These are phyloP conservation scores for Colletotrichum ledebouriae DNA, from an alignment of 2,329 filamentous ascomycete genomes.

Conservation along the genomic window DNA sequence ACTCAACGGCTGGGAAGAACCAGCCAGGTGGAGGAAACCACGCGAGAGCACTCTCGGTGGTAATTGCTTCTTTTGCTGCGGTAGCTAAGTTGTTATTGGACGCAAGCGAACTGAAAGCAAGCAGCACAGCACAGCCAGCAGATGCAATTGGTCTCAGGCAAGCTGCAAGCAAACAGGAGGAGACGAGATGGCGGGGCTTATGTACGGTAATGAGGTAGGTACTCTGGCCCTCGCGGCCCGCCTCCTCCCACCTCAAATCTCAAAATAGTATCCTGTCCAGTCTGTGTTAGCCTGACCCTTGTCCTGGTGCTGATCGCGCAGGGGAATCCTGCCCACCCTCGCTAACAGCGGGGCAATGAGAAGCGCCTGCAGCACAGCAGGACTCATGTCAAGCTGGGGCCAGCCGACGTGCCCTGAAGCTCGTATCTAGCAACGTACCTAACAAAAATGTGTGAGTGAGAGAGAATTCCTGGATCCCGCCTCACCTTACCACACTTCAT, in stretches of 20 bases:
- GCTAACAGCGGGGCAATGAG: constrained; percentile 31
- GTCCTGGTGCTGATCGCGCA: constrained; percentile 34
- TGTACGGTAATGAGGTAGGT: too few species aligned
- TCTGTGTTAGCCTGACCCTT: constrained; percentile 19
- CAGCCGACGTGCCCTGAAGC: constrained; percentile 9
- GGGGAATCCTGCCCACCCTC: constrained; percentile 6
- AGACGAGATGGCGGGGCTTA: neutral
- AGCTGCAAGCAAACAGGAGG: neutral
- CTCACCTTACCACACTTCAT: neutral
- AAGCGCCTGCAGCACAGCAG: constrained; percentile 33
- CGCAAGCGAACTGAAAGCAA: too few species aligned
- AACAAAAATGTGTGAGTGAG: neutral
- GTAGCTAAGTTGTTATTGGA: constrained; percentile 1
- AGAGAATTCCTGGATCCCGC: constrained; percentile 8
- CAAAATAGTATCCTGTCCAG: constrained; percentile 22
- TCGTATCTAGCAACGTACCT: constrained; percentile 15
- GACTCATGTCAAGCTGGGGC: constrained; percentile 27
- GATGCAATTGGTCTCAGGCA: too few species aligned
- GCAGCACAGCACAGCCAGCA: too few species aligned
- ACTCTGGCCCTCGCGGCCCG: neutral
- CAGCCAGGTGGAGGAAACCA: constrained; percentile 14
- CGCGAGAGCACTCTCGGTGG: neutral
- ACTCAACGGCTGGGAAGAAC: constrained; percentile 11
- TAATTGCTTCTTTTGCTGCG: constrained; percentile 3
- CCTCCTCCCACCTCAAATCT: constrained; percentile 10